A percentile compares a stretch with the other conserved stretches of the same genome.
Evolutionary conservation across 768 basidiomycete species (phyloP).

Genomic region (Kwoniella pini): DNA sequence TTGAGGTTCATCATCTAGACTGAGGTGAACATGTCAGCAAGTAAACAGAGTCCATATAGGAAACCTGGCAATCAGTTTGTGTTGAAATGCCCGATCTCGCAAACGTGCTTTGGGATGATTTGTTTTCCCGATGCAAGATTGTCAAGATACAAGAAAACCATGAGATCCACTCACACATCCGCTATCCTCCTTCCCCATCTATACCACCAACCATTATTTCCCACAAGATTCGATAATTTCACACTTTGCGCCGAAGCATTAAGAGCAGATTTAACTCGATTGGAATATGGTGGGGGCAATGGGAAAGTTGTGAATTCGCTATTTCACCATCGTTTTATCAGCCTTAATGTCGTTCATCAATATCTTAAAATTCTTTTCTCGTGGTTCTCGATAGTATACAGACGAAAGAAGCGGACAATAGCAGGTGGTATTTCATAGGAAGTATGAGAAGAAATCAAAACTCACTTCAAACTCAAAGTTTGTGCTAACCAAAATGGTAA

Average conservation of each 20-base stretch:
- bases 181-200: conserved; percentile 83
- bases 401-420: too few relatives aligned
- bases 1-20: conserved; percentile 74
- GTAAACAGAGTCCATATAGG: too few relatives aligned
- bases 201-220: conserved; percentile 87
- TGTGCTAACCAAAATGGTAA: conserved; percentile 91
- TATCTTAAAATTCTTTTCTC: too few relatives aligned
- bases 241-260: conserved; percentile 87
- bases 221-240: conserved; percentile 76
- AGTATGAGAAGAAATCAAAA: neutral
- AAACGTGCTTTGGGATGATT: too few relatives aligned
- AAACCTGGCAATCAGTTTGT: too few relatives aligned
- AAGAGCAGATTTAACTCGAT: conserved; percentile 78
- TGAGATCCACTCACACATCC: conserved; percentile 64
- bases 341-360: too few relatives aligned
- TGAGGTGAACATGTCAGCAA: conserved; percentile 49
- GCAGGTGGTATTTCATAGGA: too few relatives aligned
- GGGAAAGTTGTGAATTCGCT: conserved; percentile 89
- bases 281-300: conserved; percentile 74
- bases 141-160: too few relatives aligned
- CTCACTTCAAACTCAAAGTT: conserved; percentile 76
- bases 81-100: too few relatives aligned
- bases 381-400: too few relatives aligned
- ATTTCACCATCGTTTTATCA: too few relatives aligned
- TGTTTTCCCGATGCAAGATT: neutral